Evolutionary conservation across 1,284 basidiomycete genomes (phyloP).

Genomic region (Ganoderma resinaceum): DNA sequence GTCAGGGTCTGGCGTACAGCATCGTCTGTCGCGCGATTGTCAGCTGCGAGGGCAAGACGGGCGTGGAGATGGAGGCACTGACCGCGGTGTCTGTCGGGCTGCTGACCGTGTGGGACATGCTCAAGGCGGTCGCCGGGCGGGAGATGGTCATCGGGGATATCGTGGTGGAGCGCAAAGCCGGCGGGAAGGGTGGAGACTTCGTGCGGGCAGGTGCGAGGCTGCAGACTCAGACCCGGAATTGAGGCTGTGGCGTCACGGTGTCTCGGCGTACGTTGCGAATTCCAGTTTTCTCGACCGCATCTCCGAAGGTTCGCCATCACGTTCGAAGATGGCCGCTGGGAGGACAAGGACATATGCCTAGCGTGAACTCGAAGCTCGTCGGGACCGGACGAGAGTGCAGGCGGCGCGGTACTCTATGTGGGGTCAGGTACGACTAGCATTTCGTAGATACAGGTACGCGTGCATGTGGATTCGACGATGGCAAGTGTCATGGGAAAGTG

Average conservation of each 20-base stretch:
- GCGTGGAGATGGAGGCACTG: conserved; percentile 95
- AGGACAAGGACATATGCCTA: neutral
- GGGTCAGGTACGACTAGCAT: neutral
- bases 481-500: conserved; percentile 4
- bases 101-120: conserved; percentile 92
- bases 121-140: conserved; percentile 86
- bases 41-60: conserved; percentile 80
- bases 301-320: neutral
- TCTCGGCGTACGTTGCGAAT: neutral
- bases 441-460: conserved; percentile 1
- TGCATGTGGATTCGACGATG: neutral
- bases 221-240: neutral
- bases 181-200: conserved; percentile 80
- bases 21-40: conserved; percentile 74
- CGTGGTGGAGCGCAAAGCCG: conserved; percentile 71
- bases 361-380: neutral
- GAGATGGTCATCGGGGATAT: conserved; percentile 83
- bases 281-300: neutral
- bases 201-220: conserved; percentile 25
- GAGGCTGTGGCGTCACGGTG: neutral
- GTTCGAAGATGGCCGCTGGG: neutral
- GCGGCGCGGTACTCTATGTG: neutral
- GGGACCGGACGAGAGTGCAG: neutral
- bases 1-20: conserved; percentile 45
- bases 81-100: conserved; percentile 83